Percentiles rank a stretch among this genome's conserved stretches.
phyloP scores from a whole-genome alignment of 2,329 filamentous ascomycete genomes.

The Ilyonectria robusta region DNA sequence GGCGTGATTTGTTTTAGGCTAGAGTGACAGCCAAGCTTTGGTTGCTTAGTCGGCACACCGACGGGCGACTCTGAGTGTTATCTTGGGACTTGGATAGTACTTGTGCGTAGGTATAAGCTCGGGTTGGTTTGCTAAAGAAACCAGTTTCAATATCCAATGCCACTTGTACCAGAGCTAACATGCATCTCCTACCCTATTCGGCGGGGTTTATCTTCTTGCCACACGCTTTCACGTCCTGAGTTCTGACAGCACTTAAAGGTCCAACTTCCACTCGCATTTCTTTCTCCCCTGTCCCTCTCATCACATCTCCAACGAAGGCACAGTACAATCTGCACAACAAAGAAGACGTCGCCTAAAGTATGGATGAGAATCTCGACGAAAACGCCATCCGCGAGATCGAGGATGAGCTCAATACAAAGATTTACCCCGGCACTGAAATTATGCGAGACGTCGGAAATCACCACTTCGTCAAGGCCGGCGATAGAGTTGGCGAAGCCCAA shows the following conservation, averaged over 20 bases:
- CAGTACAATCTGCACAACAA: neutral
- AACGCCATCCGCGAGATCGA: constrained; percentile 26
- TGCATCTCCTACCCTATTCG: neutral
- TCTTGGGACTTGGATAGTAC: neutral
- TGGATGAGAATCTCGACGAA: constrained; percentile 27
- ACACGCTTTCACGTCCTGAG: neutral
- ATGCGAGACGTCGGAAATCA: constrained; percentile 28
- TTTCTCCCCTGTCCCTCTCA: too few species aligned
- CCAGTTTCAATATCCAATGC: neutral
- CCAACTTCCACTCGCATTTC: neutral
- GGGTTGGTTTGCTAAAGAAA: neutral
- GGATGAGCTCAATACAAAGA: constrained; percentile 25
- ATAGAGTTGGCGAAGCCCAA: constrained; percentile 18
- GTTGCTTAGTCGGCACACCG: neutral
- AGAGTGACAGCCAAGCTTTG: neutral
- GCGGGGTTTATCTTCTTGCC: neutral
- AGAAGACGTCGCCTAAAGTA: neutral
- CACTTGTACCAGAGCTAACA: neutral
- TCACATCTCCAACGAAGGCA: too few species aligned
- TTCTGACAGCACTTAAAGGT: neutral
- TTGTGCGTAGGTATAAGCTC: neutral
- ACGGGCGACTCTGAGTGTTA: neutral
- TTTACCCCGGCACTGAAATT: constrained; percentile 23
- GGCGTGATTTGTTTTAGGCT: neutral
- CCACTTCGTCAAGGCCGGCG: constrained; percentile 25